Conservation (phyloP, 2,329 filamentous ascomycete genomes). For the Cladosporium colombiae region DNA sequence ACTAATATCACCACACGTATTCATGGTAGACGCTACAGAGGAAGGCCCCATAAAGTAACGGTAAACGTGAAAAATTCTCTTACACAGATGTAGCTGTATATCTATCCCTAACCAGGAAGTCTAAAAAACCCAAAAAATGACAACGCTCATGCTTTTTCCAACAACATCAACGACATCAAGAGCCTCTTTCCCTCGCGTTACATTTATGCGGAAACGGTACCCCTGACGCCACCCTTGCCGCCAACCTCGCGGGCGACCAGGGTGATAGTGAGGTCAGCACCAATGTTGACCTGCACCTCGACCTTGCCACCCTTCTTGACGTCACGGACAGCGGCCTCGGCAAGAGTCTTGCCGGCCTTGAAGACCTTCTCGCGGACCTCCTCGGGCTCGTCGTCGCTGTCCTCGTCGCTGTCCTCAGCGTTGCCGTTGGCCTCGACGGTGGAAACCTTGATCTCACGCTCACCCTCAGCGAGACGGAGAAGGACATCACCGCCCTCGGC, state of each 20-base stretch:
- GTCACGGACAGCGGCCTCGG: slow-evolving; percentile 79
- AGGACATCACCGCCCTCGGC: slow-evolving; percentile 84
- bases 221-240: slow-evolving; percentile 79
- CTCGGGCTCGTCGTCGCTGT: slow-evolving; percentile 75
- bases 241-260: slow-evolving; percentile 84
- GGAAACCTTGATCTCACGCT: slow-evolving; percentile 88
- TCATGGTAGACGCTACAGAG: background rate
- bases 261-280: slow-evolving; percentile 74
- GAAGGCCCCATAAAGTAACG: background rate
- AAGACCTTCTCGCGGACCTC: slow-evolving; percentile 88
- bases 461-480: slow-evolving; percentile 83
- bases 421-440: slow-evolving; percentile 71
- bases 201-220: slow-evolving; percentile 36
- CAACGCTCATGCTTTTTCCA: slow-evolving; percentile 3
- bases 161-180: background rate
- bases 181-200: background rate
- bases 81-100: slow-evolving; percentile 12
- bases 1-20: background rate
- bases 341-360: slow-evolving; percentile 81
- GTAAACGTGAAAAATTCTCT: background rate
- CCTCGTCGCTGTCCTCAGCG: slow-evolving; percentile 60
- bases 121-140: background rate
- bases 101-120: slow-evolving; percentile 10
- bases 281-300: slow-evolving; percentile 89
- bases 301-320: slow-evolving; percentile 89